These are phyloP conservation scores for Exophiala xenobiotica DNA, from an alignment of 2,329 filamentous ascomycete species.

Conservation along the genomic window DNA sequence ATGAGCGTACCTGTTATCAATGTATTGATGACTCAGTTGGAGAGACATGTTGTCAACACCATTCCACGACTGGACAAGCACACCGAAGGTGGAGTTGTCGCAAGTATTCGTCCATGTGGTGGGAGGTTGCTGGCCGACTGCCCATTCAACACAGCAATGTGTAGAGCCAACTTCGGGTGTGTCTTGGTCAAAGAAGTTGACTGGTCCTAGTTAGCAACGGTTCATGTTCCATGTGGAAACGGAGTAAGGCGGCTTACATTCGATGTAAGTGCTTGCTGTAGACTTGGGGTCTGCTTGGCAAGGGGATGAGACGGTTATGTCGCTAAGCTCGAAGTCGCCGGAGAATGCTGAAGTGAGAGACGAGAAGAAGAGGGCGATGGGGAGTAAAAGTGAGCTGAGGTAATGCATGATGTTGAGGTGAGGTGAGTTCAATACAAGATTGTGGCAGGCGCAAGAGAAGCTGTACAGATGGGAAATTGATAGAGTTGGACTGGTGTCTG, in stretches of 20 bases:
- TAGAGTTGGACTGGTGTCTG: neutral
- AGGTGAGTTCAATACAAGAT: too few relatives aligned
- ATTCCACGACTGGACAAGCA: constrained; percentile 22
- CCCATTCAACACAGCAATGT: constrained; percentile 28
- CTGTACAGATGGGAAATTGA: too few relatives aligned
- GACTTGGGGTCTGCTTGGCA: constrained; percentile 26
- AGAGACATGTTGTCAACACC: constrained; percentile 25
- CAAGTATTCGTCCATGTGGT: constrained; percentile 13
- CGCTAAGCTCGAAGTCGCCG: constrained; percentile 25
- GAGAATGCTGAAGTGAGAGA: constrained; percentile 19
- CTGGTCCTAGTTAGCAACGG: constrained; percentile 11
- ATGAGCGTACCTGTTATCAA: constrained; percentile 28
- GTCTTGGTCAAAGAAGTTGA: constrained; percentile 28
- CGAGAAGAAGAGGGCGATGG: constrained; percentile 8
- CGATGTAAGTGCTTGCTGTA: constrained; percentile 18
- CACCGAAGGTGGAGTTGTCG: constrained; percentile 22
- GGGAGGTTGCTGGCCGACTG: constrained; percentile 21
- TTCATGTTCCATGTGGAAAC: neutral
- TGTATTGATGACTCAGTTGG: constrained; percentile 23
- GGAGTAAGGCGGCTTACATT: constrained; percentile 18
- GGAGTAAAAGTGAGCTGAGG: constrained; percentile 4
- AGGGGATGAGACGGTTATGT: constrained; percentile 24
- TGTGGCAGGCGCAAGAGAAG: too few relatives aligned
- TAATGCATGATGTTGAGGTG: constrained; percentile 3
- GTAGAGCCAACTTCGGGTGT: constrained; percentile 22